Evolutionary conservation across 352 stramenopile species (phyloP).

Genomic region (Globisporangium lucens): DNA sequence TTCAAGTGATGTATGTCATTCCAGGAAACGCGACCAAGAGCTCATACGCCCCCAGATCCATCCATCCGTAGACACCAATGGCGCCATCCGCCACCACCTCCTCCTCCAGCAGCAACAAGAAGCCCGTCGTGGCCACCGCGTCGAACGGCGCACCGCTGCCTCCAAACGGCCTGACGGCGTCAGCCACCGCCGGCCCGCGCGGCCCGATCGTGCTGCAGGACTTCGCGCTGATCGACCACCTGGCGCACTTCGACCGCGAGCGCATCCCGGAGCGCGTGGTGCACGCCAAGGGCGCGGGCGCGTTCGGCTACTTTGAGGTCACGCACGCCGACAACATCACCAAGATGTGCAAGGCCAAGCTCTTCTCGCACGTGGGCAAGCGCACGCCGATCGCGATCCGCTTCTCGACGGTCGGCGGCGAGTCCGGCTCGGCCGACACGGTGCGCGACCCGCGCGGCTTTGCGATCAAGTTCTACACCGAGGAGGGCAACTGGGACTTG

Average conservation of each 20-base stretch:
- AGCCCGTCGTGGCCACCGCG: conserved; percentile 17
- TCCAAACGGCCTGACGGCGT: conserved; percentile 66
- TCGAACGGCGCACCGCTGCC: conserved; percentile 63
- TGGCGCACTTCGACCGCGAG: conserved; percentile 92
- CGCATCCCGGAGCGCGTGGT: conserved; percentile 91
- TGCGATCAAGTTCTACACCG: conserved; percentile 93
- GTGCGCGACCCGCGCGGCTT: conserved; percentile 88
- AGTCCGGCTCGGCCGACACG: conserved; percentile 80
- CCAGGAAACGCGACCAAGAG: conserved; percentile 3
- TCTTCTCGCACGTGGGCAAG: conserved; percentile 78
- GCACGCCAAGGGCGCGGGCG: conserved; percentile 87
- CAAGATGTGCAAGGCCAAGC: conserved; percentile 69
- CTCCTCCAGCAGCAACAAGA: not conserved
- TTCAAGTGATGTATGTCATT: conserved; percentile 3
- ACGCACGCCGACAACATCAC: conserved; percentile 48
- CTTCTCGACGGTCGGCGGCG: conserved; percentile 85
- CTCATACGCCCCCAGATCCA: not conserved
- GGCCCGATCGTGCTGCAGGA: conserved; percentile 78
- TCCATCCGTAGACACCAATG: not conserved
- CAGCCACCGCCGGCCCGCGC: conserved; percentile 51
- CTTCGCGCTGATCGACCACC: conserved; percentile 86
- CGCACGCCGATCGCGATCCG: conserved; percentile 81
- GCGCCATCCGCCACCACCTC: conserved; percentile 5
- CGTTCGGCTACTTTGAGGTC: conserved; percentile 92
- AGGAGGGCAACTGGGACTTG: conserved; percentile 93